Evolutionary conservation across 805 yeast species (phyloP), one percentile per base, ranked within the genome.

Genomic region (Blastobotrys robertii): DNA sequence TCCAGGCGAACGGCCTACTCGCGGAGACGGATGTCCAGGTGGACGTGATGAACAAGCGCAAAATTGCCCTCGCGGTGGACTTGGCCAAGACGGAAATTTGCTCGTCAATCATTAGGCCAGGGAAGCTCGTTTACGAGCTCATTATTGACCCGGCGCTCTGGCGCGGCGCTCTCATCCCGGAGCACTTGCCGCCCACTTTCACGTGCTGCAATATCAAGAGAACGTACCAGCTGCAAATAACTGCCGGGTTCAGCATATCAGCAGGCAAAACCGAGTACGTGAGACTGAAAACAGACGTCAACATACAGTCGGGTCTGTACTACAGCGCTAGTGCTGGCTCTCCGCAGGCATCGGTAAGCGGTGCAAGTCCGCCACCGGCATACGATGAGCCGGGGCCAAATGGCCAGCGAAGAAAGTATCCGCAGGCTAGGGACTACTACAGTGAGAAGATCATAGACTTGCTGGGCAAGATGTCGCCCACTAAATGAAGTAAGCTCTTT

Each of bases 141-240:
- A 30, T 12, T 15, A 38, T 54, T 7, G 48, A 51, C 9, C 39
- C 42, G 4, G 22, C 9, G 4, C 25, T 66, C 43, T 70, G 63
- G 46, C 50, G 60, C 19, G 66, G 64, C 47, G 68, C 74, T 35
- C 55, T 61, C 2, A 48, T 75, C 12, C 80, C 82, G 0, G 69
- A 66, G 37, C 50, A 65, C 34, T 58, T 73, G 3, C 62, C 77
- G 2, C 83, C 84, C 1, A 58, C 73, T 13, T 80, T 81, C 55
- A 58, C 55, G 22, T 69, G 78, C 3, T 77, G 84, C 52, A 78
- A 77, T 51, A 66, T 80, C 14, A 53, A 63, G 8, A 63, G 82
- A 32, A 49, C 45, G n/a, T 75, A 76, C 51, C 48, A 52, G 4
- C 42, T 74, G 34, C 56, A 52, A 32, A 51, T 72, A 8, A 48